Percentiles rank a stretch among this genome's conserved stretches.
Evolutionary conservation across 225 moss, liverwort and hornwort species (phyloP).

Genomic region (Physcomitrium patens): DNA sequence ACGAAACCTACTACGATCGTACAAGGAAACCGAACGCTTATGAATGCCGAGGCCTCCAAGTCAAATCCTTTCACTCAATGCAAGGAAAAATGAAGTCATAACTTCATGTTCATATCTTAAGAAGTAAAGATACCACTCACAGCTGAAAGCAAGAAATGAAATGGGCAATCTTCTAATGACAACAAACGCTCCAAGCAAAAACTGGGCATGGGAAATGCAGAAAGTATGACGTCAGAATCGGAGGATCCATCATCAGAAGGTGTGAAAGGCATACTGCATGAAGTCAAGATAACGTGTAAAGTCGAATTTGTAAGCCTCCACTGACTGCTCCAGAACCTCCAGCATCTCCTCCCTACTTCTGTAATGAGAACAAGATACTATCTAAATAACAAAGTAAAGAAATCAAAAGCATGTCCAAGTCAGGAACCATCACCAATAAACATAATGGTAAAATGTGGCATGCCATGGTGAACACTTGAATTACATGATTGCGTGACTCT

Average conservation of each 20-base stretch:
- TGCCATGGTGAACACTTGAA: neutral
- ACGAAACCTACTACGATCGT: constrained; percentile 2
- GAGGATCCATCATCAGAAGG: constrained; percentile 6
- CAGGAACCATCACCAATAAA: constrained; percentile 24
- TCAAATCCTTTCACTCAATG: neutral
- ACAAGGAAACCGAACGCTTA: constrained; percentile 9
- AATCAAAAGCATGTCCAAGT: neutral
- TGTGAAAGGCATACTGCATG: constrained; percentile 61
- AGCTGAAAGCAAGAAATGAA: neutral
- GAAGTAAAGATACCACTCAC: neutral
- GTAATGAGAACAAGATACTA: constrained; percentile 25
- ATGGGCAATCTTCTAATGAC: neutral
- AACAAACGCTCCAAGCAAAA: neutral
- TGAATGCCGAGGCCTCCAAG: neutral
- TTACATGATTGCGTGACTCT: constrained; percentile 11
- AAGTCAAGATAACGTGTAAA: constrained; percentile 77
- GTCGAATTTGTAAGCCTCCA: constrained; percentile 69
- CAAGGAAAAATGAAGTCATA: constrained; percentile 10
- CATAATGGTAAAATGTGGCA: constrained; percentile 8
- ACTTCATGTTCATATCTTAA: constrained; percentile 2
- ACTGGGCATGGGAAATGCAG: constrained; percentile 8
- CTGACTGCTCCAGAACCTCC: constrained; percentile 64
- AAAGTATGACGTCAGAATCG: neutral
- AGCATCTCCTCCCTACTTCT: constrained; percentile 68
- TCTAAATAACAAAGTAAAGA: constrained; percentile 15